A percentile compares a stretch with the other conserved stretches of the same genome.
These are phyloP conservation scores for Rubroboletus pulcherrimus DNA, from an alignment of 768 basidiomycete species.

Conservation along the genomic window DNA sequence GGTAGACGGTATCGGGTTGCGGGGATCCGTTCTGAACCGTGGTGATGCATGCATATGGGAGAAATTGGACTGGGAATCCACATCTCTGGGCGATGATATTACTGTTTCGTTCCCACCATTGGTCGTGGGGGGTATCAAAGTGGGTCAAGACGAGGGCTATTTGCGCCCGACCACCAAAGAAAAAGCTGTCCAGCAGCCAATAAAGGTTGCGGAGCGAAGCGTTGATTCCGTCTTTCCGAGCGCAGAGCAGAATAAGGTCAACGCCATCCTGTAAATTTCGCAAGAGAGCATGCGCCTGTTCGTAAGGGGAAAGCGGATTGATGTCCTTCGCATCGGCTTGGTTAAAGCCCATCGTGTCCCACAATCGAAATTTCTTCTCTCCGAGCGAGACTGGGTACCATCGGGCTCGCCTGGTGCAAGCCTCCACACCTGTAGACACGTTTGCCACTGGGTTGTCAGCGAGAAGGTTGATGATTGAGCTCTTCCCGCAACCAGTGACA, in stretches of 20 bases:
- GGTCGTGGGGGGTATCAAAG: slow-evolving; percentile 30
- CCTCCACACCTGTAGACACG: slow-evolving; percentile 27
- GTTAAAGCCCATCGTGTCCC: slow-evolving; percentile 35
- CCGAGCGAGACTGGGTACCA: slow-evolving; percentile 21
- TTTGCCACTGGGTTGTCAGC: slow-evolving; percentile 25
- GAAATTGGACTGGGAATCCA: slow-evolving; percentile 7
- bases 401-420: slow-evolving; percentile 33
- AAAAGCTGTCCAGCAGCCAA: slow-evolving; percentile 35
- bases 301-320: slow-evolving; percentile 21
- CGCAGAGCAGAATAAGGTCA: slow-evolving; percentile 38
- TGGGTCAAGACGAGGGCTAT: slow-evolving; percentile 39
- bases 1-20: not conserved
- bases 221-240: slow-evolving; percentile 38
- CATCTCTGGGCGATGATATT: slow-evolving; percentile 14
- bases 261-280: slow-evolving; percentile 33
- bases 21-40: slow-evolving; percentile 4
- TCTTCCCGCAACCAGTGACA: slow-evolving; percentile 30
- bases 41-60: slow-evolving; percentile 20
- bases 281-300: slow-evolving; percentile 34
- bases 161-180: slow-evolving; percentile 35
- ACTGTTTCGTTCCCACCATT: slow-evolving; percentile 40
- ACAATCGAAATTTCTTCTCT: slow-evolving; percentile 25
- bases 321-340: slow-evolving; percentile 17
- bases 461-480: slow-evolving; percentile 30
- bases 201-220: slow-evolving; percentile 35